Conservation (phyloP, 352 stramenopile species). For the Globisporangium paroecandrum region DNA sequence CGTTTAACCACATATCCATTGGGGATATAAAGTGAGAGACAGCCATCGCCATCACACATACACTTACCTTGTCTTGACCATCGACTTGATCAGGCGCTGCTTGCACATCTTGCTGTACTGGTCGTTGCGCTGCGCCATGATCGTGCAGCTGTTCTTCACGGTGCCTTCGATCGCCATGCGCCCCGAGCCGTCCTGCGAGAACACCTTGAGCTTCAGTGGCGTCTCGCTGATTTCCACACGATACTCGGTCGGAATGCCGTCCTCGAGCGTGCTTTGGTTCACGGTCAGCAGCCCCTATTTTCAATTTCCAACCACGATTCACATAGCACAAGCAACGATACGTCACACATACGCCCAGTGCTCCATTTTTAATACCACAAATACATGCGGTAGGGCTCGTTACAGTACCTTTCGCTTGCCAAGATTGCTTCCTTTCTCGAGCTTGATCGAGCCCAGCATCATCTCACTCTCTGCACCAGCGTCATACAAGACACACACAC, state of each 20-base stretch:
- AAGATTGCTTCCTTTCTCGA: conserved; percentile 68
- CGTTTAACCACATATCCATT: neutral
- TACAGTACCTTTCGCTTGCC: conserved; percentile 65
- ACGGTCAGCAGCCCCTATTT: conserved; percentile 69
- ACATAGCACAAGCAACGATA: conserved; percentile 1
- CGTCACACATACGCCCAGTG: neutral
- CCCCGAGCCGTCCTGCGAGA: conserved; percentile 80
- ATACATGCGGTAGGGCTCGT: neutral
- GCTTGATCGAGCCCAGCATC: conserved; percentile 81
- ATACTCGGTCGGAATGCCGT: conserved; percentile 81
- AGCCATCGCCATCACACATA: neutral
- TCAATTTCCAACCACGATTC: neutral
- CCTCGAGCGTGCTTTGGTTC: conserved; percentile 69
- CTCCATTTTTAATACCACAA: neutral
- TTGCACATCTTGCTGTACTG: conserved; percentile 85
- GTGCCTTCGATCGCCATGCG: conserved; percentile 86
- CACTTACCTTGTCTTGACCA: conserved; percentile 70
- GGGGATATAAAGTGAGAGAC: neutral
- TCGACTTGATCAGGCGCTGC: conserved; percentile 82
- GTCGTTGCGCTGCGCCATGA: conserved; percentile 82
- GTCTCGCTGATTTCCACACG: conserved; percentile 75
- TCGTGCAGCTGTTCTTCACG: conserved; percentile 82
- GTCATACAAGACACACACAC: conserved; percentile 1
- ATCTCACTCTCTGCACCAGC: conserved; percentile 70
- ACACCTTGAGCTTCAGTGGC: conserved; percentile 79